Evolutionary conservation across 108 stramenopile genomes (phyloP).

Genomic region (Pelagomonas calceolata): DNA sequence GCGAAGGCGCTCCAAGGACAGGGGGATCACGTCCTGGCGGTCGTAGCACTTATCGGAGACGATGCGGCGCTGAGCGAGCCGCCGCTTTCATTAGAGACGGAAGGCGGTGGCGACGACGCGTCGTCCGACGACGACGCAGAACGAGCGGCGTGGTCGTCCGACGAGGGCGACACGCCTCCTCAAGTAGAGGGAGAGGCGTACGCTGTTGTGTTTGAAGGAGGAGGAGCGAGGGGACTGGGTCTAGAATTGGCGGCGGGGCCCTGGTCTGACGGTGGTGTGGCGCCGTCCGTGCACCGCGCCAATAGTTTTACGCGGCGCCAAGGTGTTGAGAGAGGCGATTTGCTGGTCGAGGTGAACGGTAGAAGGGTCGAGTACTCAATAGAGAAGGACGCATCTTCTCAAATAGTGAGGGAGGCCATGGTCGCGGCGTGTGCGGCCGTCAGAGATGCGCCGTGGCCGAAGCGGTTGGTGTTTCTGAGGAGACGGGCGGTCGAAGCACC

Average conservation of each 20-base stretch:
- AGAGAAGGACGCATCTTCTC: not conserved
- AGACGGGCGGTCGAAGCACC: no score
- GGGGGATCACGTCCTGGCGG: no score
- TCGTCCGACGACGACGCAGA: no score
- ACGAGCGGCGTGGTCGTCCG: no score
- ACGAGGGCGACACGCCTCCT: not conserved
- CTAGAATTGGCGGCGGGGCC: not conserved
- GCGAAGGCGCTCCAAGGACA: no score
- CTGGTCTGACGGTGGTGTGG: not conserved
- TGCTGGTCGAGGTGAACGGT: not conserved
- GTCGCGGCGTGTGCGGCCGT: not conserved
- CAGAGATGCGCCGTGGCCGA: not conserved
- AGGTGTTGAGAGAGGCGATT: not conserved
- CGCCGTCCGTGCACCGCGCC: not conserved
- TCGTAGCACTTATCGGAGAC: no score
- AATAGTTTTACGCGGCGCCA: not conserved
- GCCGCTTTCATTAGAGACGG: no score
- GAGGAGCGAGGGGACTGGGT: not conserved
- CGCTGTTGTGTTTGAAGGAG: not conserved
- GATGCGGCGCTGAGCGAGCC: no score
- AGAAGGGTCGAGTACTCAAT: not conserved
- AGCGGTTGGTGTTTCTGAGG: not conserved
- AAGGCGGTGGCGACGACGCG: no score
- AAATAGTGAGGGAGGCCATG: not conserved
- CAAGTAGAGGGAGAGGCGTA: not conserved